Evolutionary conservation across 2,329 filamentous ascomycete genomes (phyloP).

Genomic region (Sarocladium kiliense): DNA sequence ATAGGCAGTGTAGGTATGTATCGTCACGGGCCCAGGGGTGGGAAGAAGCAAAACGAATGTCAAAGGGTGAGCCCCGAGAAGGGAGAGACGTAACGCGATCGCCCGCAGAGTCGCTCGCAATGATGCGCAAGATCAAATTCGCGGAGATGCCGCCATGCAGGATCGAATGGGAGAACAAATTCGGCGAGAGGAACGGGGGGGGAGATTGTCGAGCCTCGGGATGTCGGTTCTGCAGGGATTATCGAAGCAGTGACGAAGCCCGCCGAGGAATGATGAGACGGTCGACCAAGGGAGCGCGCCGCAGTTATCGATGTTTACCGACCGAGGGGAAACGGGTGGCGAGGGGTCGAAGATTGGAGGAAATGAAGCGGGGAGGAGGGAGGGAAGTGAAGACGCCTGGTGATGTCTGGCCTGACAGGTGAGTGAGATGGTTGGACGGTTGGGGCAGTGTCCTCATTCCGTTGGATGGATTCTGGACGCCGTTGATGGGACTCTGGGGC

Average conservation of each 20-base stretch:
- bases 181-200: neutral
- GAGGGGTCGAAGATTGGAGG: neutral
- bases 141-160: constrained; percentile 1
- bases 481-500: neutral
- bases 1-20: neutral
- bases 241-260: neutral
- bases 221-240: neutral
- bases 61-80: neutral
- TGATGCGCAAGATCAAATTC: neutral
- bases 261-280: neutral
- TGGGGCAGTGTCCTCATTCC: constrained; percentile 8
- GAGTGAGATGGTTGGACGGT: constrained; percentile 6
- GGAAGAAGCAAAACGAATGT: constrained; percentile 9
- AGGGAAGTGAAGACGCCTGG: neutral
- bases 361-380: neutral
- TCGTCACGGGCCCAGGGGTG: neutral
- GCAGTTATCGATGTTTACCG: too few relatives aligned
- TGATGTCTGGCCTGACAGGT: neutral
- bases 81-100: neutral
- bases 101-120: neutral
- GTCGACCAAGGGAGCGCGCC: neutral
- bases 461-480: constrained; percentile 1
- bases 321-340: neutral
- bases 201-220: neutral
- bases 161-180: neutral